Conservation (phyloP, 345 rosid species). For the Microcos paniculata region DNA sequence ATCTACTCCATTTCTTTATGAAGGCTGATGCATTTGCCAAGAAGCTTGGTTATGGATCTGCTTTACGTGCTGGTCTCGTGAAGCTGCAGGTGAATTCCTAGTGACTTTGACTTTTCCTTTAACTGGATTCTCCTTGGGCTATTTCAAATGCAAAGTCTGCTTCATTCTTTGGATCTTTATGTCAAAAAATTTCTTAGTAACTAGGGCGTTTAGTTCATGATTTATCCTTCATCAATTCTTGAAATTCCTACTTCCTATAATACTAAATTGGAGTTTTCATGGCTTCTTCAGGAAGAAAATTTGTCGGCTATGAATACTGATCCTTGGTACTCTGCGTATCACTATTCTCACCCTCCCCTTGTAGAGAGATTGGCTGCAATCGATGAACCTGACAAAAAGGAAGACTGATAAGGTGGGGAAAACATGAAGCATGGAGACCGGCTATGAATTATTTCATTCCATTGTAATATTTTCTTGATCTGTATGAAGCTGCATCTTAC, state of each 20-base stretch:
- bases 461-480: slow-evolving; percentile 19
- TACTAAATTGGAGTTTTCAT: not conserved
- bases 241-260: not conserved
- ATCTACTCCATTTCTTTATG: slow-evolving; percentile 11
- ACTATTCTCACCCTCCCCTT: slow-evolving; percentile 95
- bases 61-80: slow-evolving; percentile 90
- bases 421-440: not conserved
- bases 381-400: slow-evolving; percentile 71
- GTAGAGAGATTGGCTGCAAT: slow-evolving; percentile 90
- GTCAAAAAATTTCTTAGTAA: not conserved
- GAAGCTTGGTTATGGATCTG: slow-evolving; percentile 77
- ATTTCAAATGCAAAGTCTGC: not conserved
- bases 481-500: slow-evolving; percentile 14
- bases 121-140: not conserved
- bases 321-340: slow-evolving; percentile 97
- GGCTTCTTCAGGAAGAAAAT: slow-evolving; percentile 81
- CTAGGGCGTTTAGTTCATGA: not conserved
- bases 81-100: slow-evolving; percentile 77
- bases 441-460: slow-evolving; percentile 18
- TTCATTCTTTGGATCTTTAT: not conserved
- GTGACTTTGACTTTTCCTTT: not conserved
- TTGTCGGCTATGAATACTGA: slow-evolving; percentile 95
- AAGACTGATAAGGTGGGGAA: slow-evolving; percentile 40
- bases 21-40: slow-evolving; percentile 99
- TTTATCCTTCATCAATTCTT: not conserved